Base-by-base conservation (phyloP, 116 monocot species). In the Trichopus zeylanicus region DNA sequence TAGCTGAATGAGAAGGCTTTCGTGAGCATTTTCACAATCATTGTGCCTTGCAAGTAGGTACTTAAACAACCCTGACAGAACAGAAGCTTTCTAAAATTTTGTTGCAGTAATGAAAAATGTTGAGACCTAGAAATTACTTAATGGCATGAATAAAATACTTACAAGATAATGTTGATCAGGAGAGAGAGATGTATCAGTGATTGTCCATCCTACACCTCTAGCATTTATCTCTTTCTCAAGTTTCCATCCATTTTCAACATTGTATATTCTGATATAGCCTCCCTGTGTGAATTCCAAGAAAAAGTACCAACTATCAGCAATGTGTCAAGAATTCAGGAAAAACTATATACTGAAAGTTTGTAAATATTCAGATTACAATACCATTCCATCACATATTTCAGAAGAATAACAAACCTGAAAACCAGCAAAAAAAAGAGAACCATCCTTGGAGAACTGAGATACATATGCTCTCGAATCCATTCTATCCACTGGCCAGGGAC, bases 131-230 rank as follows among this genome's bases (percentile, higher is more conserved):
- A n/a, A n/a, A n/a, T n/a, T n/a, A n/a, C n/a, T n/a, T n/a, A n/a
- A n/a, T n/a, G n/a, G n/a, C n/a, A n/a, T n/a, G 18, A 42, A 42
- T 22, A 11, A 30, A 26, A n/a, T n/a, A n/a, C 75, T 69, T 80
- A 95, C 94, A 32, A 95, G 81, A 78, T 66, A 84, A 6, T 29
- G 75, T 31, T 61, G 78, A 86, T 95, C 69, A 19, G 86, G 86
- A 64, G 94, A 95, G 48, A 95, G 76, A 20, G 81, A 89, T 62
- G 89, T 86, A 65, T 95, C 94, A 57, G 86, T 95, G 24, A 95
- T 72, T 46, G 94, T 89, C 94, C 94, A 95, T 34, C 73, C 59
- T 74, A 95, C 73, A 48, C 81, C 76, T 69, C 59, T 83, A n/a
- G 90, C 90, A 71, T 64, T 62, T 62, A 95, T 84, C 35, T 95